Evolutionary conservation across 1,284 basidiomycete species (phyloP).

Genomic region (Cryptococcus sp.): DNA sequence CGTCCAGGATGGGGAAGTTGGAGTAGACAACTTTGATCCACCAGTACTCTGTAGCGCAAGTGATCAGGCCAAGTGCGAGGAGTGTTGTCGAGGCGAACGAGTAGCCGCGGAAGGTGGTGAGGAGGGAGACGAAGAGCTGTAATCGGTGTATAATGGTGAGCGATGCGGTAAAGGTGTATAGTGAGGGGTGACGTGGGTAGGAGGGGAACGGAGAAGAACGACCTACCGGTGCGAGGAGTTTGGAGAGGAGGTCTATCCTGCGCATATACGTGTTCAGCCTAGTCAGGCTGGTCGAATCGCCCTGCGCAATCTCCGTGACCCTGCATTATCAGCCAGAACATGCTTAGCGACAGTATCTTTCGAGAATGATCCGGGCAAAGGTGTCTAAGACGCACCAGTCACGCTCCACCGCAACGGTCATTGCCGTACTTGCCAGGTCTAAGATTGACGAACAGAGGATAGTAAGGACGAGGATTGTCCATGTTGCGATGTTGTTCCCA

Average conservation of each 20-base stretch:
- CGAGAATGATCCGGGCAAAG: too few species aligned
- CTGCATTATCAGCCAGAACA: constrained; percentile 6
- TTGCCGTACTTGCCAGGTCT: constrained; percentile 53
- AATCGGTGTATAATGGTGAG: background rate
- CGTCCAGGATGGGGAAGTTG: constrained; percentile 41
- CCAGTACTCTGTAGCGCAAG: constrained; percentile 41
- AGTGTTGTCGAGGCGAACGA: constrained; percentile 34
- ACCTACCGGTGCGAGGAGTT: constrained; percentile 53
- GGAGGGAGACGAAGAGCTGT: constrained; percentile 55
- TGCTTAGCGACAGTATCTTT: too few species aligned
- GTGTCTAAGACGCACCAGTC: constrained; percentile 57
- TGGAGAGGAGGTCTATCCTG: constrained; percentile 56
- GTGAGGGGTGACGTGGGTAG: background rate
- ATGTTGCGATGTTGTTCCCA: constrained; percentile 13
- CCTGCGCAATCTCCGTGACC: constrained; percentile 53
- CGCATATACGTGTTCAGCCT: constrained; percentile 53
- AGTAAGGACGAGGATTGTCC: constrained; percentile 47
- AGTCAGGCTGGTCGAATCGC: constrained; percentile 37
- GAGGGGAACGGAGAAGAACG: background rate
- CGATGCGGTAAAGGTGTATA: background rate
- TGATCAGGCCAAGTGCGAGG: constrained; percentile 34
- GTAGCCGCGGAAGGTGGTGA: constrained; percentile 50
- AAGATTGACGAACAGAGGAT: constrained; percentile 43
- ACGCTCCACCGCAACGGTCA: constrained; percentile 56
- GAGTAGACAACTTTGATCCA: constrained; percentile 53